Percentiles rank a stretch among this genome's conserved stretches.
These are phyloP conservation scores for Mangifera indica DNA, from an alignment of 345 rosid genomes.

Conservation along the genomic window DNA sequence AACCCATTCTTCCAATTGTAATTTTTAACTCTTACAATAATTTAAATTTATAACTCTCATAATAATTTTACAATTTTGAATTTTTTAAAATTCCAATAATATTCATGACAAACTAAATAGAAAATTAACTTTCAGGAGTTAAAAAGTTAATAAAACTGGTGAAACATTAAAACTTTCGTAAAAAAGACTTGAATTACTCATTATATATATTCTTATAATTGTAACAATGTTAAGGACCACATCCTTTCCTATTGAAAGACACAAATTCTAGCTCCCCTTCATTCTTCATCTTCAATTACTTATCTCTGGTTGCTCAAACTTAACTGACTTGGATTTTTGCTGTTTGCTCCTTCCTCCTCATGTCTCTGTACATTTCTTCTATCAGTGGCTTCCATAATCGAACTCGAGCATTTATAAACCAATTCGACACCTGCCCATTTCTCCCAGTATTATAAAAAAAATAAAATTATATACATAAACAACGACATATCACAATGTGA, in stretches of 20 bases:
- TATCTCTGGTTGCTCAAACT: constrained; percentile 21
- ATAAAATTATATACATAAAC: too few relatives aligned
- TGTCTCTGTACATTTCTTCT: constrained; percentile 90
- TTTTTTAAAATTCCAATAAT: too few relatives aligned
- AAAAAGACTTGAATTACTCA: constrained; percentile 18
- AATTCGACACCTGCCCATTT: constrained; percentile 70
- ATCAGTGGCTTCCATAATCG: constrained; percentile 99
- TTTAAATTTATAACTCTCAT: too few relatives aligned
- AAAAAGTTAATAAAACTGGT: too few relatives aligned
- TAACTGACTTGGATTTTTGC: constrained; percentile 31
- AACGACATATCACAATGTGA: too few relatives aligned
- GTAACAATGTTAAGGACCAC: constrained; percentile 13
- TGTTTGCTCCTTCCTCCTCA: constrained; percentile 53
- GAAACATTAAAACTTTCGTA: too few relatives aligned
- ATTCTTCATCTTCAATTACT: constrained; percentile 10
- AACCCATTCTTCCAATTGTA: too few relatives aligned
- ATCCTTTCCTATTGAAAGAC: not conserved
- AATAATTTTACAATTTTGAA: too few relatives aligned
- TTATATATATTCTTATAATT: constrained; percentile 21
- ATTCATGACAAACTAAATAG: too few relatives aligned
- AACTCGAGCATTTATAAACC: constrained; percentile 97
- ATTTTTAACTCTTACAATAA: too few relatives aligned
- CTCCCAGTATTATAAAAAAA: not conserved
- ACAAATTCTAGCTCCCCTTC: not conserved
- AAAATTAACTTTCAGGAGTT: too few relatives aligned